These are phyloP conservation scores for Acanthamoeba lenticulata DNA, from an alignment of 208 protist genomes.

Conservation along the genomic window DNA sequence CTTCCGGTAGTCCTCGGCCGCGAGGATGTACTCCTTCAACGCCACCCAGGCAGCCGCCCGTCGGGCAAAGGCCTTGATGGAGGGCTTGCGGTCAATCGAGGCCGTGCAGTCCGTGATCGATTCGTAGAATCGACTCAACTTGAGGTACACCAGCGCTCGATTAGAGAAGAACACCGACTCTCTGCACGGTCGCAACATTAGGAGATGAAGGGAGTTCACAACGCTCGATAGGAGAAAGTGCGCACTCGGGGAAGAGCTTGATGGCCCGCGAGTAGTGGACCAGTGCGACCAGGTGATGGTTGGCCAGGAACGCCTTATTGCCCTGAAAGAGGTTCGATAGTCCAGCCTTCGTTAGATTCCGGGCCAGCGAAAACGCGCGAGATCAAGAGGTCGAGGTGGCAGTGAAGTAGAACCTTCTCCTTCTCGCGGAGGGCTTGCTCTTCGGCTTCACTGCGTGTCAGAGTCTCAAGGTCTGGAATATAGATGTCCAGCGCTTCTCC, in stretches of 20 bases:
- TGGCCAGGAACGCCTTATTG: neutral
- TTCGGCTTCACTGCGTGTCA: constrained; percentile 29
- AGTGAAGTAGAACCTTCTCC: neutral
- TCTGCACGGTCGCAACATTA: neutral
- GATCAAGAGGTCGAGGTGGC: too few relatives aligned
- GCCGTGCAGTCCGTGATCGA: constrained; percentile 59
- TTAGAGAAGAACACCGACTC: constrained; percentile 63
- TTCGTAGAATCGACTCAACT: constrained; percentile 59
- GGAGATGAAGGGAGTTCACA: neutral
- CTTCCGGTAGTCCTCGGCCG: constrained; percentile 29
- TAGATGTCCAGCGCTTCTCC: constrained; percentile 53
- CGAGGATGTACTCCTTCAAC: constrained; percentile 41
- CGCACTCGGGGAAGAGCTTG: constrained; percentile 39
- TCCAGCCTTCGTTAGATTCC: too few relatives aligned
- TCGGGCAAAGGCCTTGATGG: constrained; percentile 55
- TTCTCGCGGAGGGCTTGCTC: constrained; percentile 59
- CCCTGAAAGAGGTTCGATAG: too few relatives aligned
- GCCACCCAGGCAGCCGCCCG: constrained; percentile 53
- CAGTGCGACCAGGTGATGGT: constrained; percentile 10
- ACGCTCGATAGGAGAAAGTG: neutral
- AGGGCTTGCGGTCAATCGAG: constrained; percentile 40
- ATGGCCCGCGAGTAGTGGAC: constrained; percentile 58
- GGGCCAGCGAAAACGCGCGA: too few relatives aligned
- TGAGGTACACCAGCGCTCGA: constrained; percentile 41
- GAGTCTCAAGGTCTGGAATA: constrained; percentile 44